Evolutionary conservation across 148 eudicot genomes (phyloP), one percentile per base, ranked within the genome.

Genomic region (Rhododendron molle): DNA sequence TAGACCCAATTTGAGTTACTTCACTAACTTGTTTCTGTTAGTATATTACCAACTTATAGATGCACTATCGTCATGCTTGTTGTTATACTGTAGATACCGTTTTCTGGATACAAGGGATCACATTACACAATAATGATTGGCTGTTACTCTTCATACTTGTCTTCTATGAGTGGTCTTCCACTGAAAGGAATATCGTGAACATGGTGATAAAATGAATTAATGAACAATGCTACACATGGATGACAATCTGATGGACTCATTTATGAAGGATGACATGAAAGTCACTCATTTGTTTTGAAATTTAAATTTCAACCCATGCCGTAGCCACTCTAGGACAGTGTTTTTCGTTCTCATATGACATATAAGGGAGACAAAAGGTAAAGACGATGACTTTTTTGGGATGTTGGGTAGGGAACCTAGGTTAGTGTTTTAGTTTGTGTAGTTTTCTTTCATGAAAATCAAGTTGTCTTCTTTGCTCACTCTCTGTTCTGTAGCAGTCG

Each of bases 71-170:
- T 4, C 60, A 30, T 52, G 67, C 43, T 15, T 7, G 2, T 36
- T 40, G 26, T 32, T 30, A 18, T 50, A 52, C 36, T 38, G 8
- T 46, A 54, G 10, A 80, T 80, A 69, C 69, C 85, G 43, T 85
- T 80, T 76, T 78, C 85, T 81, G 60, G 60, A 71, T 71, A 77
- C 20, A 40, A 18, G 12, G 62, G 78, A 69, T 72, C 78, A 4
- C 60, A 30, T 26, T 12, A 8, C 52, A 15, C 47, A 7, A 47
- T 78, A 11, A 26, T 16, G 34, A 5, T 30, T 49, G 5, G 74
- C 28, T 69, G 67, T 83, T 73, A 50, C 49, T 73, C 47, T 30
- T n/a, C 23, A 28, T 6, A 50, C 65, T 54, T 7, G 46, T 72
- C 85, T 50, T 50, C 32, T 32, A 7, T 30, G 43, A 49, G 20